Evolutionary conservation across 1,284 basidiomycete species (phyloP).

Genomic region (Ganoderma lucidum): DNA sequence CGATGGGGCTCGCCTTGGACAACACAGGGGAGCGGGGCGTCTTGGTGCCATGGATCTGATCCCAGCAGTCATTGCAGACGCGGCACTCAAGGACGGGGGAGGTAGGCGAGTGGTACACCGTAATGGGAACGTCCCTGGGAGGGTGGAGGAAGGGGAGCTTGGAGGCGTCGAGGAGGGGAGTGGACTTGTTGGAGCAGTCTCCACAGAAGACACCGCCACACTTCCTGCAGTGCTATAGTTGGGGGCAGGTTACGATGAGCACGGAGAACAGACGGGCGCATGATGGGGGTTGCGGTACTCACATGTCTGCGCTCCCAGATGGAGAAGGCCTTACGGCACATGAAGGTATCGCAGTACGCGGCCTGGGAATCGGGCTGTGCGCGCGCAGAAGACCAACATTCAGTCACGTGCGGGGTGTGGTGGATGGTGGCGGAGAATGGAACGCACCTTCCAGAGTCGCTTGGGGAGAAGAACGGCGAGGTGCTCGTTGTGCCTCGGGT

Average conservation of each 20-base stretch:
- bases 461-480: constrained; percentile 77
- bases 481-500: constrained; percentile 61
- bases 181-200: constrained; percentile 62
- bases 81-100: constrained; percentile 61
- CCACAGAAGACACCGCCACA: constrained; percentile 80
- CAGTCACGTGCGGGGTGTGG: constrained; percentile 35
- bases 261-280: constrained; percentile 27
- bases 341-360: constrained; percentile 72
- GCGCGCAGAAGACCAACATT: constrained; percentile 26
- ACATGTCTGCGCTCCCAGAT: constrained; percentile 78
- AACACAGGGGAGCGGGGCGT: constrained; percentile 46
- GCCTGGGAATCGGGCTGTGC: constrained; percentile 67
- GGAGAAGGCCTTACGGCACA: constrained; percentile 68
- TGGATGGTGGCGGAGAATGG: constrained; percentile 12
- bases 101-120: constrained; percentile 58
- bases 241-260: constrained; percentile 36
- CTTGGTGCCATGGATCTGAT: constrained; percentile 66
- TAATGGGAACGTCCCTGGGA: constrained; percentile 67
- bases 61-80: constrained; percentile 78
- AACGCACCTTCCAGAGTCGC: constrained; percentile 74
- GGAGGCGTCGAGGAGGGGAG: constrained; percentile 72
- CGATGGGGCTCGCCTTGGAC: constrained; percentile 48
- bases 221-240: constrained; percentile 74
- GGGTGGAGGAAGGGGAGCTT: constrained; percentile 72
- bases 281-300: constrained; percentile 41